Conservation (phyloP, 2,329 filamentous ascomycete species). For the Ophidiomyces ophidiicola region DNA sequence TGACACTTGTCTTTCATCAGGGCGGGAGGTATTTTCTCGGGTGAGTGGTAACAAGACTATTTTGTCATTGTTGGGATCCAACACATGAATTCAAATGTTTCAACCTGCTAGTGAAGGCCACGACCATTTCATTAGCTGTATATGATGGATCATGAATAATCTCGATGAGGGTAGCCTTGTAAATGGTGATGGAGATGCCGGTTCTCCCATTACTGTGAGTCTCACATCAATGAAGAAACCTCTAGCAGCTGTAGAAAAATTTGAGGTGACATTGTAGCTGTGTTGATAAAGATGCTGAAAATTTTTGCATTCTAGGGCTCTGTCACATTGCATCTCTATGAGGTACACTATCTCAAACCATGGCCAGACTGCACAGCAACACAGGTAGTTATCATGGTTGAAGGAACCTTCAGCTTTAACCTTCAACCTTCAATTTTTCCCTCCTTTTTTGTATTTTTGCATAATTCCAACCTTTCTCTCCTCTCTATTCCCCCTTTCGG, state of each 20-base stretch:
- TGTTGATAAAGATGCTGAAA: not conserved
- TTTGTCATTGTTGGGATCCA: conserved; percentile 87
- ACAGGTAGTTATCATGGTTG: too few relatives aligned
- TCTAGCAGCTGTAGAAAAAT: too few relatives aligned
- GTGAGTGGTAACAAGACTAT: conserved; percentile 84
- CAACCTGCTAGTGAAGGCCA: conserved; percentile 68
- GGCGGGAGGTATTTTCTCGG: conserved; percentile 77
- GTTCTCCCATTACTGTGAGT: conserved; percentile 15
- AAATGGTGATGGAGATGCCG: conserved; percentile 14
- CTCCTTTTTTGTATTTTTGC: too few relatives aligned
- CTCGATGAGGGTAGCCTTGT: conserved; percentile 43
- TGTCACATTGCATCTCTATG: too few relatives aligned
- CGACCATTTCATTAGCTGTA: conserved; percentile 71
- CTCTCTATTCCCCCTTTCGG: too few relatives aligned
- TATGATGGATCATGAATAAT: conserved; percentile 74
- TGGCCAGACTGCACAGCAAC: too few relatives aligned
- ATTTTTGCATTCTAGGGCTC: too few relatives aligned
- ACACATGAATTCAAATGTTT: conserved; percentile 78
- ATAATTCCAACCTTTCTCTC: too few relatives aligned
- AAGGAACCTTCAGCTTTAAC: too few relatives aligned
- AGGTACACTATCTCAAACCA: too few relatives aligned
- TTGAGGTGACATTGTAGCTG: not conserved
- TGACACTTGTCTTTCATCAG: conserved; percentile 83
- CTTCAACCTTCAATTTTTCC: too few relatives aligned
- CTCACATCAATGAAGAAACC: too few relatives aligned